Conservation (phyloP, 441 rosid species). For the Kokia cookei region DNA sequence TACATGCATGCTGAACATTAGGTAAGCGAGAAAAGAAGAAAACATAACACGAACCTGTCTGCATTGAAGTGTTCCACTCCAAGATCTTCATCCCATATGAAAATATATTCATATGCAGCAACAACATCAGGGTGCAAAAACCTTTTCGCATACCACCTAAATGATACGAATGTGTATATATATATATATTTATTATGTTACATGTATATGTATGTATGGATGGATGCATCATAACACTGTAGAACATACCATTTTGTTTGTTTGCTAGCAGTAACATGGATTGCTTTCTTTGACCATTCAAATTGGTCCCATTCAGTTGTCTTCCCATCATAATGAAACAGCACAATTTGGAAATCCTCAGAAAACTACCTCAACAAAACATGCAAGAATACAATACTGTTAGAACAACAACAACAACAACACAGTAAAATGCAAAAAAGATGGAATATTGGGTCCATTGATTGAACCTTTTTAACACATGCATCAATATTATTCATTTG, state of each 20-base stretch:
- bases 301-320: slow-evolving; percentile 62
- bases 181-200: not conserved
- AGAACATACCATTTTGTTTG: slow-evolving; percentile 64
- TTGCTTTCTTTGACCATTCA: slow-evolving; percentile 67
- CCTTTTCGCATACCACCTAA: slow-evolving; percentile 76
- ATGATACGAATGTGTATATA: not conserved
- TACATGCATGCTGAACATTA: not conserved
- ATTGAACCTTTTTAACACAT: slow-evolving; percentile 57
- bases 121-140: slow-evolving; percentile 73
- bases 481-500: slow-evolving; percentile 47
- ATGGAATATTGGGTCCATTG: not conserved
- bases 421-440: not conserved
- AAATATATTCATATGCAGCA: slow-evolving; percentile 65
- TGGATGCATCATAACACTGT: not conserved
- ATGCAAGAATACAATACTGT: slow-evolving; percentile 9
- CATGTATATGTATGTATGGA: not conserved
- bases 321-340: slow-evolving; percentile 70
- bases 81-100: slow-evolving; percentile 73
- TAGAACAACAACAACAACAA: slow-evolving; percentile 5
- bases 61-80: slow-evolving; percentile 63
- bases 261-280: slow-evolving; percentile 53
- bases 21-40: not conserved
- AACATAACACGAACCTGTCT: slow-evolving; percentile 37
- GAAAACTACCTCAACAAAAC: slow-evolving; percentile 44
- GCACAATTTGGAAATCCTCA: slow-evolving; percentile 58